Conservation (phyloP, 2,329 filamentous ascomycete species). For the Trichoderma sp. region DNA sequence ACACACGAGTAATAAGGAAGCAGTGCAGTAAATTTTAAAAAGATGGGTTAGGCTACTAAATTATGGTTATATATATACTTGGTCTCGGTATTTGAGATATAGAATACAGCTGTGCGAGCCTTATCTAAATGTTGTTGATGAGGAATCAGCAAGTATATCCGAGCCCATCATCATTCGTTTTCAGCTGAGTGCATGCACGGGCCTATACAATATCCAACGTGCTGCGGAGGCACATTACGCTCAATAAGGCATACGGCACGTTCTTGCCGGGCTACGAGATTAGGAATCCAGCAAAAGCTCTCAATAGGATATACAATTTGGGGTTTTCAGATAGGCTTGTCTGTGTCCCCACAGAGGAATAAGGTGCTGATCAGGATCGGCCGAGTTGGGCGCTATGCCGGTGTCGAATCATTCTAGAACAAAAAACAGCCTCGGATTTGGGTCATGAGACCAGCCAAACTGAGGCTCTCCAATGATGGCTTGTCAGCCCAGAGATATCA, state of each 20-base stretch:
- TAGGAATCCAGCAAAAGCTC: neutral
- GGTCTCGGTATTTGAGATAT: neutral
- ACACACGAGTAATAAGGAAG: neutral
- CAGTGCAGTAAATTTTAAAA: too few species aligned
- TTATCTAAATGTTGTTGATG: neutral
- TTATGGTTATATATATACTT: neutral
- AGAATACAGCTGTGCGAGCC: neutral
- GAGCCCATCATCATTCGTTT: neutral
- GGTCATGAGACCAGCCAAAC: neutral
- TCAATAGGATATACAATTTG: neutral
- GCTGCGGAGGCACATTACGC: neutral
- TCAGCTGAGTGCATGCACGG: neutral
- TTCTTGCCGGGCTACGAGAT: neutral
- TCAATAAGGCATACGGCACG: neutral
- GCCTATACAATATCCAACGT: neutral
- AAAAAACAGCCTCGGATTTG: neutral
- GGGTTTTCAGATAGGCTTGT: neutral
- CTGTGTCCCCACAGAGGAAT: neutral
- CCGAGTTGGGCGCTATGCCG: neutral
- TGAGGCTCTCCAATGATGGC: neutral
- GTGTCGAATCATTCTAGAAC: constrained; percentile 1
- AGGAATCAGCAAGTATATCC: neutral
- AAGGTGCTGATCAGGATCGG: neutral
- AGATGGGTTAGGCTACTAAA: too few species aligned
- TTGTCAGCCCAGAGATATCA: neutral